Base-by-base conservation (phyloP, 805 yeast species). In the Pichia phayaonensis region DNA sequence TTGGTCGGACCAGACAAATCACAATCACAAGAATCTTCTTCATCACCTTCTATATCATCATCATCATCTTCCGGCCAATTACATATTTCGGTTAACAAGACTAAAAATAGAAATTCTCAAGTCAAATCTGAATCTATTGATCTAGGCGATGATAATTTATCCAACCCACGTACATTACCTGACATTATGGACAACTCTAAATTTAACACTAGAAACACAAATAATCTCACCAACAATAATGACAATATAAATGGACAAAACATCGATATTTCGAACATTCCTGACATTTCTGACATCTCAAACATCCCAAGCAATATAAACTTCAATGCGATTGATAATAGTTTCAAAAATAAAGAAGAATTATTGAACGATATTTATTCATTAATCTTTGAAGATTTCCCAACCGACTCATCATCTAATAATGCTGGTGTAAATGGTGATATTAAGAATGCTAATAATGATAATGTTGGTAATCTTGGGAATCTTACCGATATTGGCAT, bases 291-390 rank as follows among this genome's bases (percentile, higher is more conserved):
- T 10, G 11, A 6, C 3, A 26, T 11, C 11, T 6, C 12, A 29
- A 29, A 13, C 8, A 24, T 24, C 27, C 8, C 27, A 24, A 24
- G 8, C 27, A 5, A 24, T 24, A 24, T 24, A 29, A 29, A 29
- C 11, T 12, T 12, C 13, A 12, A 10, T 34, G n/a, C 18, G 8
- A 34, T 34, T 16, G 38, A 34, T 34, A 29, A 29, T 29, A 29
- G 11, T 10, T 29, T 29, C 11, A 29, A 29, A 29, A 34, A 45
- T 49, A 46, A 61, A 57, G 51, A 65, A 52, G 71, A 61, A 41
- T 61, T 69, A 22, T 58, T 72, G 52, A 66, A 66, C 41, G 78
- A 75, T 55, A 71, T 74, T 46, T 74, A 74, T 52, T 69, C 75
- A 0, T 56, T 73, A 57, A 70, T 74, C n/a, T 72, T 72, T 57